phyloP scores from a whole-genome alignment of 768 basidiomycete species.

The Hygrophoropsis aurantiaca region DNA sequence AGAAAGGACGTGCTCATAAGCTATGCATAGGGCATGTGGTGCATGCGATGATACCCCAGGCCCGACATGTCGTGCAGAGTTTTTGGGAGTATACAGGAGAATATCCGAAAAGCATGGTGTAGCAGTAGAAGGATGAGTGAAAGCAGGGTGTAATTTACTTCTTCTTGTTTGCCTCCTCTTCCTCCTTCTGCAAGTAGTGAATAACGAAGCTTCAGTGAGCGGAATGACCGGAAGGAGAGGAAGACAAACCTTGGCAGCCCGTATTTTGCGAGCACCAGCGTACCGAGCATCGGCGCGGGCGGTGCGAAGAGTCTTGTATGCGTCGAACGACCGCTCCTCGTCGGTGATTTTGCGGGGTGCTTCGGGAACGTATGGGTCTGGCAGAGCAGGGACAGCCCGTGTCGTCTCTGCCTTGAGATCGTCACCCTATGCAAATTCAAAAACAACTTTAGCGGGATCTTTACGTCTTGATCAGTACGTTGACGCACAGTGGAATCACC shows the following conservation, averaged over 20 bases:
- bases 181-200: slow-evolving; percentile 63
- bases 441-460: slow-evolving; percentile 6
- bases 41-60: slow-evolving; percentile 31
- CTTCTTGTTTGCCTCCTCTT: slow-evolving; percentile 91
- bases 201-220: slow-evolving; percentile 19
- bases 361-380: slow-evolving; percentile 68
- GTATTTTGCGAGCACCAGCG: slow-evolving; percentile 85
- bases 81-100: slow-evolving; percentile 38
- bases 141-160: slow-evolving; percentile 51
- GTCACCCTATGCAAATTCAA: slow-evolving; percentile 55
- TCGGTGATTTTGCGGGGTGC: slow-evolving; percentile 89
- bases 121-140: slow-evolving; percentile 17
- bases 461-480: not conserved
- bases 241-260: slow-evolving; percentile 75
- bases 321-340: slow-evolving; percentile 86
- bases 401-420: slow-evolving; percentile 80
- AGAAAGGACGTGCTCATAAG: slow-evolving; percentile 18
- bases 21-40: slow-evolving; percentile 34
- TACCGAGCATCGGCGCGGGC: slow-evolving; percentile 80
- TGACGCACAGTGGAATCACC: slow-evolving; percentile 84
- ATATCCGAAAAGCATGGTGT: slow-evolving; percentile 20
- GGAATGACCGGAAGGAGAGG: not conserved
- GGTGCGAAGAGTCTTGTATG: slow-evolving; percentile 84
- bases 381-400: slow-evolving; percentile 65
- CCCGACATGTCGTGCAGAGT: slow-evolving; percentile 19